Evolutionary conservation across 805 yeast genomes (phyloP), one percentile per base, ranked within the genome.

Genomic region (Lachancea kluyveri): DNA sequence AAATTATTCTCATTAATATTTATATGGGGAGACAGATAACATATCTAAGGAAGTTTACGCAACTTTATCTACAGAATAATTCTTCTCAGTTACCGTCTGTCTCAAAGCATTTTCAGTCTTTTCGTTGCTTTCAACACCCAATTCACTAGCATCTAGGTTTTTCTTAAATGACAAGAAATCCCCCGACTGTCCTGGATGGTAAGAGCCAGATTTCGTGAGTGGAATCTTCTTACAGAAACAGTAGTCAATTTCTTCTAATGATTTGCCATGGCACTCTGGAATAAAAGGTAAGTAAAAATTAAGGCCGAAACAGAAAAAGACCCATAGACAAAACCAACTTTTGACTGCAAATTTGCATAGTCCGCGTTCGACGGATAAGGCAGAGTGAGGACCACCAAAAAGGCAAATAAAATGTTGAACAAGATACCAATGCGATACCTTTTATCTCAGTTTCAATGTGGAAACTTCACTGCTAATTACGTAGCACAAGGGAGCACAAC

Each of bases 401-500:
- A 31, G 13, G 35, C 35, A 19, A 17, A 31, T 17, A 31, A 4
- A 31, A 31, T 24, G 23, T 31, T 31, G 17, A 31, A 7, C n/a
- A 31, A 4, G 10, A 31, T 31, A 9, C 35, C 35, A 11, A 31
- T 12, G 23, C 30, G 30, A 20, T 31, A 31, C 21, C 30, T 31
- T 18, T 31, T 31, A 21, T 24, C 29, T 31, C 6, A 31, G 21
- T 23, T 21, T 24, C 13, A 24, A 17, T 13, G 29, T 31, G 6
- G 35, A 30, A 17, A 31, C 17, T 21, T 31, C 35, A 16, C 35
- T 31, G 16, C 35, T 31, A 8, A 31, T 20, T 21, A 31, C 35
- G 17, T 31, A 31, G 10, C 28, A 24, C 8, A 31, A 24, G 10
- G 35, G 35, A 13, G 35, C 35, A 17, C 21, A 31, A 8, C 30